These are phyloP conservation scores for Cutaneotrichosporon cyanovorans DNA, from an alignment of 1,284 basidiomycete genomes.

Conservation along the genomic window DNA sequence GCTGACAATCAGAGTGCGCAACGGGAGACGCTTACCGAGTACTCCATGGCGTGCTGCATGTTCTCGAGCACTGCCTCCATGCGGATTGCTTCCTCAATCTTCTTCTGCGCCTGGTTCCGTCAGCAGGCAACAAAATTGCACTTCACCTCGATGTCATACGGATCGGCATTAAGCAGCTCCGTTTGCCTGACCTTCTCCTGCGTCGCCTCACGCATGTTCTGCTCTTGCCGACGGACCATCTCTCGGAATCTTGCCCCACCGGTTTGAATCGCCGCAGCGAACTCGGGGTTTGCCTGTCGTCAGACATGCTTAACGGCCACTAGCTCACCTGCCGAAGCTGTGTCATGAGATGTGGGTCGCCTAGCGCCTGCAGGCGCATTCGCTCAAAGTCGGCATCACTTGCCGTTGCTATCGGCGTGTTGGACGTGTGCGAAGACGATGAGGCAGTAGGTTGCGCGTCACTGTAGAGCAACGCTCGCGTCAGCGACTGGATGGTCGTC, in stretches of 20 bases:
- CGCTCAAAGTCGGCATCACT: conserved; percentile 76
- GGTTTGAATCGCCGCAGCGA: conserved; percentile 62
- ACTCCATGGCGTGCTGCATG: conserved; percentile 83
- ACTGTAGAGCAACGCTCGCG: too few species aligned
- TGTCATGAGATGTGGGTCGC: conserved; percentile 69
- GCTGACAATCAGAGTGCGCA: conserved; percentile 54
- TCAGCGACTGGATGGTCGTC: background rate
- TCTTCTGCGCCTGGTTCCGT: conserved; percentile 57
- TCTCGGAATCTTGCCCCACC: conserved; percentile 66
- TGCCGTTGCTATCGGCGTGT: background rate
- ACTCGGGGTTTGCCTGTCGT: conserved; percentile 63
- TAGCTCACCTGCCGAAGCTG: conserved; percentile 60
- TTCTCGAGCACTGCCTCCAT: conserved; percentile 87
- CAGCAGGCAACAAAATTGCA: background rate
- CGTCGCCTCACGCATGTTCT: conserved; percentile 54
- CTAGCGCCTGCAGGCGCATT: conserved; percentile 78
- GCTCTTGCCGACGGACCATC: conserved; percentile 59
- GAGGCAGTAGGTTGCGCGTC: background rate
- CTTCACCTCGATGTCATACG: conserved; percentile 71
- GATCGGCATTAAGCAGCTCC: conserved; percentile 65
- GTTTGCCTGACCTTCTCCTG: conserved; percentile 58
- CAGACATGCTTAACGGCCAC: background rate
- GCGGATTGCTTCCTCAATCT: conserved; percentile 88
- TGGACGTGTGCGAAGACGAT: background rate
- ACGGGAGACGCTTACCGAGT: conserved; percentile 48